Percentiles rank a stretch among this genome's conserved stretches.
These are phyloP conservation scores for Emericellopsis cladophorae DNA, from an alignment of 2,329 filamentous ascomycete species.

Conservation along the genomic window DNA sequence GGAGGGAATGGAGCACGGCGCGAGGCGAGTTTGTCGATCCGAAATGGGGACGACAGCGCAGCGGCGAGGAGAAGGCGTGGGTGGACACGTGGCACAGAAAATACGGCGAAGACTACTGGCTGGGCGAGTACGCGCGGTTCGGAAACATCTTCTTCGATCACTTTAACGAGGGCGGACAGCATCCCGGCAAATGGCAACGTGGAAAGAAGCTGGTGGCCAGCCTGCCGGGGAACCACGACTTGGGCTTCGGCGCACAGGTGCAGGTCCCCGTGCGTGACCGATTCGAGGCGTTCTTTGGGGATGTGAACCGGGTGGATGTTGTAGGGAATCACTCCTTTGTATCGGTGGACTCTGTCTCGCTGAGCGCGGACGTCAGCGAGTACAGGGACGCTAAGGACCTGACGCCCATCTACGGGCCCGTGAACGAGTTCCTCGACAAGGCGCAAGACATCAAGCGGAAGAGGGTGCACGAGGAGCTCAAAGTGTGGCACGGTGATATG, in stretches of 20 bases:
- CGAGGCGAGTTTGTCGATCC: slow-evolving; percentile 47
- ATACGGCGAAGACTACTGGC: slow-evolving; percentile 76
- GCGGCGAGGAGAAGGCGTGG: slow-evolving; percentile 36
- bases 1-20: slow-evolving; percentile 80
- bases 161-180: slow-evolving; percentile 45
- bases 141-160: slow-evolving; percentile 69
- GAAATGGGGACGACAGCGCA: slow-evolving; percentile 39
- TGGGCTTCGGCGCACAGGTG: slow-evolving; percentile 81
- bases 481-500: slow-evolving; percentile 43
- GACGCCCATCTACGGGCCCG: slow-evolving; percentile 59
- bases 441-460: slow-evolving; percentile 54
- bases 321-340: slow-evolving; percentile 94
- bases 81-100: slow-evolving; percentile 57
- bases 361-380: slow-evolving; percentile 56
- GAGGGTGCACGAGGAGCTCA: slow-evolving; percentile 56
- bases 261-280: slow-evolving; percentile 68
- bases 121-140: slow-evolving; percentile 77
- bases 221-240: slow-evolving; percentile 86
- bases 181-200: slow-evolving; percentile 43
- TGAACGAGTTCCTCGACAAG: slow-evolving; percentile 60
- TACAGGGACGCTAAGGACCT: slow-evolving; percentile 38
- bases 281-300: slow-evolving; percentile 81
- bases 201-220: slow-evolving; percentile 72
- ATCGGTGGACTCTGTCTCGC: slow-evolving; percentile 75
- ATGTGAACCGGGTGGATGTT: slow-evolving; percentile 81